These are phyloP conservation scores for Cardamine chenopodiifolia DNA, from an alignment of 345 rosid species.

Conservation along the genomic window DNA sequence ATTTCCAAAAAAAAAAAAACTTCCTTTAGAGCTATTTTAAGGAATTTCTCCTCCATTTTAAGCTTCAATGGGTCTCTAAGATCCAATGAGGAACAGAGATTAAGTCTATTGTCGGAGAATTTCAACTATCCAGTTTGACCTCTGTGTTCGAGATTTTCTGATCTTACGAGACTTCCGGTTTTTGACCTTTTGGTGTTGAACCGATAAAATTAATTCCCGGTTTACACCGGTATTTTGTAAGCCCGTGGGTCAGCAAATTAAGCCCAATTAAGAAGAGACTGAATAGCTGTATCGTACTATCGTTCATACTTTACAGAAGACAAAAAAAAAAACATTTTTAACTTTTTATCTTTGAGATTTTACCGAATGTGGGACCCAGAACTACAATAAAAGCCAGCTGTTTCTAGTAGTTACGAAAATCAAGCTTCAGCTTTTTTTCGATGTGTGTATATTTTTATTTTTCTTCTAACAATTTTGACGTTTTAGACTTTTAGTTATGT, in stretches of 20 bases:
- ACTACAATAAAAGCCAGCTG: conserved; percentile 22
- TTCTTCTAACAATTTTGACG: not conserved
- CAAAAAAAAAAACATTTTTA: not conserved
- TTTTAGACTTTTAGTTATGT: conserved; percentile 12
- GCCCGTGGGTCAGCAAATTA: conserved; percentile 12
- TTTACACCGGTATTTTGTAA: not conserved
- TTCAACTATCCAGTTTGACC: not conserved
- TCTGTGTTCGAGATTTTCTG: conserved; percentile 22
- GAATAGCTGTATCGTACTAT: not conserved
- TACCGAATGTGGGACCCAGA: conserved; percentile 26
- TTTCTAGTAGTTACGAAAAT: conserved; percentile 16
- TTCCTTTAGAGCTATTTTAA: too few species aligned
- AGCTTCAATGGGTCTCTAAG: not conserved
- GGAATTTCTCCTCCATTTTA: too few species aligned
- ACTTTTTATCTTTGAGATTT: not conserved
- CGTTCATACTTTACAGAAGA: not conserved
- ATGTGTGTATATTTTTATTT: not conserved
- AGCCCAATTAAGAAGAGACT: conserved; percentile 12
- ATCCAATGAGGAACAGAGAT: not conserved
- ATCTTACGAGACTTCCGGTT: not conserved
- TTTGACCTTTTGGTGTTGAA: not conserved
- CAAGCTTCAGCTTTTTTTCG: conserved; percentile 30
- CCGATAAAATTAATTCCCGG: conserved; percentile 20
- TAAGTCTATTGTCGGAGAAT: conserved; percentile 18
- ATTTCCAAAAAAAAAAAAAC: too few species aligned